Evolutionary conservation across 352 stramenopile genomes (phyloP), one percentile per base, ranked within the genome.

Genomic region (Phytophthora ramorum): DNA sequence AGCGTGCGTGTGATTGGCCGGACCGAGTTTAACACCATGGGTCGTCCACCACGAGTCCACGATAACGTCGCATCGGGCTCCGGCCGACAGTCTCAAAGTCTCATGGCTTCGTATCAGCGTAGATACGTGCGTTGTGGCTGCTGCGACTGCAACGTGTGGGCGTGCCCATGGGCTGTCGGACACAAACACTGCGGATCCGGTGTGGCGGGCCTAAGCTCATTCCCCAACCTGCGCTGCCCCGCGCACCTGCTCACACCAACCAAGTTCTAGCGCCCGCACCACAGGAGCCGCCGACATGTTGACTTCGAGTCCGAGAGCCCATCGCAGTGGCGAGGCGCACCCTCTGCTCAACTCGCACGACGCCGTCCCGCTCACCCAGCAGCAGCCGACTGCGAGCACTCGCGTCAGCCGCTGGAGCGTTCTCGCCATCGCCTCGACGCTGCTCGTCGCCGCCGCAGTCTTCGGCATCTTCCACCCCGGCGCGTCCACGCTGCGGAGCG

Each of bases 41-140:
- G 14, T 26, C 22, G 19, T 58, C 52, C 26, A 32, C 49, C 35
- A 47, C 66, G 43, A 70, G 14, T 12, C 32, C 52, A 73, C 66
- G 61, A 48, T 66, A 66, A 61, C 59, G 66, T 73, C 59, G 52
- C 53, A 63, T 70, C 58, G 65, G 48, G 13, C 43, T 34, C 34
- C n/a, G 56, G 52, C 49, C 37, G n/a, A 47, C 28, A 44, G 17
- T 32, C 35, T 14, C 9, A 8, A 17, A 48, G 41, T 34, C 34
- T 66, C 50, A 67, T 68, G 55, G 47, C 56, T 59, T 67, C 58
- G 58, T 63, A 69, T 50, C 58, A 49, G 49, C 43, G 65, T 58
- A 69, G 32, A 69, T 68, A 72, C 32, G 58, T 44, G 19, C 57
- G 26, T 58, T 22, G 41, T 58, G 65, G 65, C 59, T 69, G 65